These are phyloP conservation scores for Pythium rhizo-oryzae DNA, from an alignment of 352 stramenopile species.

Conservation along the genomic window DNA sequence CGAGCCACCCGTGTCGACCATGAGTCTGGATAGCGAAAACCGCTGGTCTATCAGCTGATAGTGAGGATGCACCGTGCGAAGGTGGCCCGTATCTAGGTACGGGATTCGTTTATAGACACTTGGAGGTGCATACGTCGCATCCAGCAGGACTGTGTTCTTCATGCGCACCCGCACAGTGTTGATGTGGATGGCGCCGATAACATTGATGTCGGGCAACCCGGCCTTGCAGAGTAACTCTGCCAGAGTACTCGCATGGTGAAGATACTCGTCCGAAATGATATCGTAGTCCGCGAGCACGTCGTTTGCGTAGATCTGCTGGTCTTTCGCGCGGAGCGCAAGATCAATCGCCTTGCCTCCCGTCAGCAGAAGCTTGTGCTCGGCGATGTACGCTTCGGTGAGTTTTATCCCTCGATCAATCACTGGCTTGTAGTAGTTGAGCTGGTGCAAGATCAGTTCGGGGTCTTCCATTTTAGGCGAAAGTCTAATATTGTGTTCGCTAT, in stretches of 20 bases:
- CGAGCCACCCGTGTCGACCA: not conserved
- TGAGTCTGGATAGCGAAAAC: not conserved
- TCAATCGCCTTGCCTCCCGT: not conserved
- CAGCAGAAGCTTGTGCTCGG: not conserved
- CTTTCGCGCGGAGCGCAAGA: not conserved
- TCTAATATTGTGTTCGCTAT: not conserved
- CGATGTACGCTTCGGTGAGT: not conserved
- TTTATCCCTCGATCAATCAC: not conserved
- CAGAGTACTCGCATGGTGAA: not conserved
- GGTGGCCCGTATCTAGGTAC: not conserved
- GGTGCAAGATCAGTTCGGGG: not conserved
- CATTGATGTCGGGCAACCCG: not conserved
- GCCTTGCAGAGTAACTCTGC: not conserved
- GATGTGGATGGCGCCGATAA: not conserved
- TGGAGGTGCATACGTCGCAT: not conserved
- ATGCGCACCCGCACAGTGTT: not conserved
- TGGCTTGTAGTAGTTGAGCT: not conserved
- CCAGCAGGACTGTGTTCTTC: not conserved
- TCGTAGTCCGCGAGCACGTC: not conserved
- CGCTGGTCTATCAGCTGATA: not conserved
- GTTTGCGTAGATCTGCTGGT: not conserved
- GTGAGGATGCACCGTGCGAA: not conserved
- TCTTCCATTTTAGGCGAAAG: not conserved
- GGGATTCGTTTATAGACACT: not conserved
- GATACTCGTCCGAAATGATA: not conserved